A percentile compares a stretch with the other conserved stretches of the same genome.
Conservation (phyloP, 257 asterid genomes). For the Solanum bulbocastanum region DNA sequence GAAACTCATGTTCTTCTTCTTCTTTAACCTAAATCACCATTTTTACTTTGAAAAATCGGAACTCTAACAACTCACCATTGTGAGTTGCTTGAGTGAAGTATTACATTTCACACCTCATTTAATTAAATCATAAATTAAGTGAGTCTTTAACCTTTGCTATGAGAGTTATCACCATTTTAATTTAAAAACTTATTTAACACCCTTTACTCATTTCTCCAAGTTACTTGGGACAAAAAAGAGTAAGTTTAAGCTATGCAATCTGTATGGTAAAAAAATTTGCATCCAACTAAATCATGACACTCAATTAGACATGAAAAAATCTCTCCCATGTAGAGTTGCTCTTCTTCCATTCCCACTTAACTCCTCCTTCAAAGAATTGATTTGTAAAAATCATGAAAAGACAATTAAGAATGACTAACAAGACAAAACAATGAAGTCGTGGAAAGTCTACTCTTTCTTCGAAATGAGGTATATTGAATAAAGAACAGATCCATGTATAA, state of each 20-base stretch:
- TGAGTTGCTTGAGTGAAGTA: not conserved
- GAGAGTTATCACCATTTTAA: not conserved
- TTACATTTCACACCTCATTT: not conserved
- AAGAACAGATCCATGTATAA: not conserved
- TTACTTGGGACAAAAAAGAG: not conserved
- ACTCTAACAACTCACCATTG: not conserved
- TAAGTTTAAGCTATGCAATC: not conserved
- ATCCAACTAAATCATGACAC: not conserved
- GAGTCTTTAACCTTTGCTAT: not conserved
- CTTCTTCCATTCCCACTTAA: not conserved
- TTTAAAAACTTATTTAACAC: not conserved
- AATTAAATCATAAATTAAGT: no score
- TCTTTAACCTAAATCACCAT: no score
- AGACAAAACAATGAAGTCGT: not conserved
- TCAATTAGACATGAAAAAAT: not conserved
- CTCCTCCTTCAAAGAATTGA: no score
- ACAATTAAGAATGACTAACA: not conserved
- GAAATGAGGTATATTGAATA: not conserved
- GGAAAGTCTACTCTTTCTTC: not conserved
- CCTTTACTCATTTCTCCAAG: not conserved
- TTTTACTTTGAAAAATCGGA: not conserved
- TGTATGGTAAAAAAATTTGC: not conserved
- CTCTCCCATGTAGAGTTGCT: not conserved
- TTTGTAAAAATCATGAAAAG: not conserved
- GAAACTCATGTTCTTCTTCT: not conserved